Evolutionary conservation across 2,329 filamentous ascomycete species (phyloP).

Genomic region (Chrysoporthe deuterocubensis): DNA sequence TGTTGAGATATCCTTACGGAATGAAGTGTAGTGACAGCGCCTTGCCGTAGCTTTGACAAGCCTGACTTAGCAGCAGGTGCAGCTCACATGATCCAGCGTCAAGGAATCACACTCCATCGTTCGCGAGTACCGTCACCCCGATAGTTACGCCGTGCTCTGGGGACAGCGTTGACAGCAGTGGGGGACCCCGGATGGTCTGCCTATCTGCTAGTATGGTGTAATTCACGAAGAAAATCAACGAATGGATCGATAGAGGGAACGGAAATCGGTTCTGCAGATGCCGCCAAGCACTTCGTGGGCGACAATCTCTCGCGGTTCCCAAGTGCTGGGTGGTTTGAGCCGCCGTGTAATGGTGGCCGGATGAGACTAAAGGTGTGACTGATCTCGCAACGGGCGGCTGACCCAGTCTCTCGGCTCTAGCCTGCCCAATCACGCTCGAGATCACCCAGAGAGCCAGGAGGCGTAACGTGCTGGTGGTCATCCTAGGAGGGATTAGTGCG

Average conservation of each 20-base stretch:
- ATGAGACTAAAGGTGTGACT: background rate
- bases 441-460: background rate
- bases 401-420: constrained; percentile 28
- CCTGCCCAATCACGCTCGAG: constrained; percentile 14
- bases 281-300: constrained; percentile 49
- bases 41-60: background rate
- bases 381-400: constrained; percentile 10
- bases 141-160: background rate
- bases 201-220: background rate
- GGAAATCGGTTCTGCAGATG: constrained; percentile 73
- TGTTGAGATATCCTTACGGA: background rate
- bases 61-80: background rate
- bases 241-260: background rate
- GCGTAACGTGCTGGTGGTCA: background rate
- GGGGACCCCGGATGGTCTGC: background rate
- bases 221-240: background rate
- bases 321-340: background rate
- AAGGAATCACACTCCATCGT: background rate
- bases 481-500: background rate
- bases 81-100: background rate
- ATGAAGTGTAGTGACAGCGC: background rate
- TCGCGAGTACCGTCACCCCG: background rate
- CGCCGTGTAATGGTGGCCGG: background rate
- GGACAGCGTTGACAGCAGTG: background rate
- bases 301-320: background rate